Percentiles rank a stretch among this genome's conserved stretches.
Conservation (phyloP, 108 stramenopile genomes). For the Licmophora abbreviata region DNA sequence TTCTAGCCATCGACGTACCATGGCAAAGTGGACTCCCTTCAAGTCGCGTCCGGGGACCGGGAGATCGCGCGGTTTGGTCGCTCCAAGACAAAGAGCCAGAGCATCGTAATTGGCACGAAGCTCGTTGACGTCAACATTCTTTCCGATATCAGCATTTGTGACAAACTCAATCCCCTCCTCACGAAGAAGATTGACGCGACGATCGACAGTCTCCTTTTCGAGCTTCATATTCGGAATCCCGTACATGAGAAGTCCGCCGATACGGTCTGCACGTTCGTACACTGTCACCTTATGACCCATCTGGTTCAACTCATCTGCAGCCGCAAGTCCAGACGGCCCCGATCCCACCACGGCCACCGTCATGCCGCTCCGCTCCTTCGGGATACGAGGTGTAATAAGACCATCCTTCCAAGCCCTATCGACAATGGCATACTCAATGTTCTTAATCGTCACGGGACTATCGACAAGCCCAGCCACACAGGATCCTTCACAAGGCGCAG, state of each 20-base stretch:
- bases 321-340: conserved; percentile 89
- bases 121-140: conserved; percentile 88
- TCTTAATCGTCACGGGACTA: conserved; percentile 93
- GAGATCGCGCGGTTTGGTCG: conserved; percentile 94
- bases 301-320: conserved; percentile 93
- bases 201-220: conserved; percentile 93
- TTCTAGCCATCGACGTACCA: conserved; percentile 45
- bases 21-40: conserved; percentile 88
- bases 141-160: conserved; percentile 89
- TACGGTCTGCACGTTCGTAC: conserved; percentile 89
- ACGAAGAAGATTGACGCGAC: conserved; percentile 86
- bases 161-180: conserved; percentile 97
- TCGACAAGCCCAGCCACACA: conserved; percentile 96
- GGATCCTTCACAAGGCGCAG: conserved; percentile 95
- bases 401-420: conserved; percentile 93
- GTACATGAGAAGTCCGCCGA: conserved; percentile 96
- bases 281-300: conserved; percentile 97
- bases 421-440: conserved; percentile 96
- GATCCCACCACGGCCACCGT: conserved; percentile 92
- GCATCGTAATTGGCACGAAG: conserved; percentile 83
- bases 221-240: conserved; percentile 99
- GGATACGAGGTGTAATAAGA: conserved; percentile 84
- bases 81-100: conserved; percentile 79
- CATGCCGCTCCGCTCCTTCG: conserved; percentile 87
- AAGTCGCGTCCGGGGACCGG: conserved; percentile 89